Base-by-base conservation (phyloP, 805 yeast genomes). In the Candida nemodendra region DNA sequence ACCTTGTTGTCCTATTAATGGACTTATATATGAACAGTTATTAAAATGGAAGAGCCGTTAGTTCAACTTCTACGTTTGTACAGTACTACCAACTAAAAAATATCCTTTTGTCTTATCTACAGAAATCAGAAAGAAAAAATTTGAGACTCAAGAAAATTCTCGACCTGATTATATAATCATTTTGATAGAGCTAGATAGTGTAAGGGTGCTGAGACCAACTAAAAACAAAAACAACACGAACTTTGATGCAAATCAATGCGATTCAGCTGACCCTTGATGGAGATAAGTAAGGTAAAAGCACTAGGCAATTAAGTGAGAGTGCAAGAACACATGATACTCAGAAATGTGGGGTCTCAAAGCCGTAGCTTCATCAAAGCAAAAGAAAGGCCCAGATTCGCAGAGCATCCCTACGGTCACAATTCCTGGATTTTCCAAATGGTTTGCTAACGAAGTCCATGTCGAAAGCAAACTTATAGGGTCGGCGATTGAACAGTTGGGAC, bases 361-460 rank as follows among this genome's bases (percentile, higher is more conserved):
- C 16, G 51, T 53, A 18, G 48, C 47, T 27, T 32, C 42, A 9
- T 23, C 42, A 14, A 47, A 34, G 31, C 43, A 44, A 34, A 42
- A 39, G 21, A 43, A 36, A 14, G 39, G 37, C 11, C 17, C 38
- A 4, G 33, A 37, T 13, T 32, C 43, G 9, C 35, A 39, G 4
- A 36, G 32, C 15, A 34, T 42, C 5, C 36, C 47, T 6, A 40
- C 50, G 8, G 39, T 25, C 4, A 29, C 41, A 11, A 40, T 60
- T 5, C 65, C 65, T 1, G 65, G 65, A 5, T 58, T 58, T 32
- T 50, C 64, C 4, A 58, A 58, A 39, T 60, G 65, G 65, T 50
- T 59, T 32, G 60, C 60, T 8, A 51, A 53, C 23, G 64, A 59
- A 38, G 52, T 56, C 7, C 44, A 47, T 21, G 41, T 51, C 13